These are phyloP conservation scores for Aquilaria malaccensis DNA, from an alignment of 345 rosid species.

Conservation along the genomic window DNA sequence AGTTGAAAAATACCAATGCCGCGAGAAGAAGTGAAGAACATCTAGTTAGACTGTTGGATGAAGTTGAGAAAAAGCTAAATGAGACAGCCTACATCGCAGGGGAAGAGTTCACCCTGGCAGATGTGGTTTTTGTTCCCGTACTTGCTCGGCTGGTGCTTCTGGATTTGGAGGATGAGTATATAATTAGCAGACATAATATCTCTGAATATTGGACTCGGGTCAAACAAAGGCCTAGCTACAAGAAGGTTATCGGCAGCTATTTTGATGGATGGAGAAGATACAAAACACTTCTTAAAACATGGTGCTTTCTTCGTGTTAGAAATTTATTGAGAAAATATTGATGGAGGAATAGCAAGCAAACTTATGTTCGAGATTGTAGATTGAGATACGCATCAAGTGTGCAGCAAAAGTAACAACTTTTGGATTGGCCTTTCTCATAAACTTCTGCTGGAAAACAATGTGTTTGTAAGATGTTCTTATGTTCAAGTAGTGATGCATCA, in stretches of 20 bases:
- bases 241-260: slow-evolving; percentile 64
- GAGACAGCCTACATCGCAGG: slow-evolving; percentile 52
- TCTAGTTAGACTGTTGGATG: slow-evolving; percentile 55
- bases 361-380: too few relatives aligned
- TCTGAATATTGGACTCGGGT: slow-evolving; percentile 64
- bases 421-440: too few relatives aligned
- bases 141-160: slow-evolving; percentile 58
- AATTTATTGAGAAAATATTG: slow-evolving; percentile 54
- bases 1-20: slow-evolving; percentile 44
- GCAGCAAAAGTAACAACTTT: too few relatives aligned
- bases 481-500: too few relatives aligned
- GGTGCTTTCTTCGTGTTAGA: slow-evolving; percentile 58
- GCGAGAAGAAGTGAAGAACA: slow-evolving; percentile 46
- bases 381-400: too few relatives aligned
- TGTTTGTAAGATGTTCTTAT: too few relatives aligned
- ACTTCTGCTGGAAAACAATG: too few relatives aligned
- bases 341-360: background rate
- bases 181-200: slow-evolving; percentile 53
- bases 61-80: slow-evolving; percentile 50
- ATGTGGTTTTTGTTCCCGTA: slow-evolving; percentile 64
- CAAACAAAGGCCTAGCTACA: slow-evolving; percentile 65
- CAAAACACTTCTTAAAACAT: slow-evolving; percentile 57
- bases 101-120: slow-evolving; percentile 83
- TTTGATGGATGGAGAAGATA: slow-evolving; percentile 78
- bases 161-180: slow-evolving; percentile 63